These are phyloP conservation scores for Phytophthora agathidicida DNA, from an alignment of 352 stramenopile genomes.

Conservation along the genomic window DNA sequence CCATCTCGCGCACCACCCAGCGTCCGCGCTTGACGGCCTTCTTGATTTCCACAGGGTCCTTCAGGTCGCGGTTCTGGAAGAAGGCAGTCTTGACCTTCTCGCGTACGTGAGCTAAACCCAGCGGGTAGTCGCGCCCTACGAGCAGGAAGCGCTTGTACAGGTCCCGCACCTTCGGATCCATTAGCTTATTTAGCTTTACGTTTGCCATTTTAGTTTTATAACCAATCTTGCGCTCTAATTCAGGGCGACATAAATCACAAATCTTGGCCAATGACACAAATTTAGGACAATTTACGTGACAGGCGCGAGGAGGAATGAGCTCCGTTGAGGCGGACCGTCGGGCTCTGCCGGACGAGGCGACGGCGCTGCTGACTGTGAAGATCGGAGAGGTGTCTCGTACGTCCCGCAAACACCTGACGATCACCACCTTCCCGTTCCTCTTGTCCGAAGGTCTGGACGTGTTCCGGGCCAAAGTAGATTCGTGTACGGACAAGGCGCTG, in stretches of 20 bases:
- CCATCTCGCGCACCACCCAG: slow-evolving; percentile 96
- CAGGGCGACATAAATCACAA: background rate
- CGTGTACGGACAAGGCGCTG: slow-evolving; percentile 59
- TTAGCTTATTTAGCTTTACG: slow-evolving; percentile 46
- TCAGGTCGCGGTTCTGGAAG: slow-evolving; percentile 82
- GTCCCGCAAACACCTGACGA: slow-evolving; percentile 71
- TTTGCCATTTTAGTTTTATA: too few relatives aligned
- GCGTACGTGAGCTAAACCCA: slow-evolving; percentile 92
- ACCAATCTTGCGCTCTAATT: too few relatives aligned
- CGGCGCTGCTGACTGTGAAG: slow-evolving; percentile 72
- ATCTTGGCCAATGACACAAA: slow-evolving; percentile 22
- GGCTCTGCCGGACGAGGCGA: slow-evolving; percentile 65
- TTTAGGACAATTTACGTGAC: too few relatives aligned
- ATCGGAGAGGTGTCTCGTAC: slow-evolving; percentile 74
- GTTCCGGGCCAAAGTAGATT: slow-evolving; percentile 73
- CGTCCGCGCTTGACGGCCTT: slow-evolving; percentile 93
- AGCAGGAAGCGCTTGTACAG: slow-evolving; percentile 95
- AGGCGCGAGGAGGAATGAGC: slow-evolving; percentile 29
- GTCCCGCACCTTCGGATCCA: slow-evolving; percentile 94
- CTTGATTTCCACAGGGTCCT: slow-evolving; percentile 81
- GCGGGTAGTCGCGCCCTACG: slow-evolving; percentile 95
- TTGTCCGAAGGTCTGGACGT: slow-evolving; percentile 78
- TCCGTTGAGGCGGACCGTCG: slow-evolving; percentile 17
- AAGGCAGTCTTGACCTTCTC: slow-evolving; percentile 93
- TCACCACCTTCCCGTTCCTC: slow-evolving; percentile 69